Evolutionary conservation across 2,329 filamentous ascomycete species (phyloP).

Genomic region (Arthrobotrys entomopaga): DNA sequence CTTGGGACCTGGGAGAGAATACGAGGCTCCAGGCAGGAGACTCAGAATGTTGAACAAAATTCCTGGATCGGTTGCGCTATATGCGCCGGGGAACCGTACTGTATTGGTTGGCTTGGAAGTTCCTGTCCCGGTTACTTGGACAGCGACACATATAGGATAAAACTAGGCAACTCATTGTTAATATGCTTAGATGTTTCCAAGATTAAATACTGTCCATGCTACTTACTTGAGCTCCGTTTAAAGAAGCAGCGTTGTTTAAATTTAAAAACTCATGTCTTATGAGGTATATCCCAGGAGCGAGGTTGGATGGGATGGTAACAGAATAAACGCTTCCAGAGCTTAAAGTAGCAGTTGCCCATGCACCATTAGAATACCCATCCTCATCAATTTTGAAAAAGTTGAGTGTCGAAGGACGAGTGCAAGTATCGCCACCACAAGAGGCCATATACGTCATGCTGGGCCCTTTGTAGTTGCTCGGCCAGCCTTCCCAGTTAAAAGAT

Average conservation of each 20-base stretch:
- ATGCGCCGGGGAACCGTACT: conserved; percentile 38
- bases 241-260: conserved; percentile 3
- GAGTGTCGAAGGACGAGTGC: conserved; percentile 25
- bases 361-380: conserved; percentile 30
- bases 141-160: conserved; percentile 35
- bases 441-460: conserved; percentile 44
- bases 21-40: conserved; percentile 1
- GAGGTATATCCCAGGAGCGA: conserved; percentile 28
- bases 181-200: background rate
- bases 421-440: conserved; percentile 25
- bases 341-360: conserved; percentile 32
- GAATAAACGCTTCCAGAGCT: conserved; percentile 18
- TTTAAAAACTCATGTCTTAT: conserved; percentile 47
- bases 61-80: conserved; percentile 24
- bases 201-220: background rate
- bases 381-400: conserved; percentile 47
- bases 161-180: conserved; percentile 18
- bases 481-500: conserved; percentile 26
- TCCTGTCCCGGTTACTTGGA: conserved; percentile 18
- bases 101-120: conserved; percentile 14
- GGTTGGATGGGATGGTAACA: conserved; percentile 21
- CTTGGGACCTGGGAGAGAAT: conserved; percentile 28
- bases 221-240: conserved; percentile 31
- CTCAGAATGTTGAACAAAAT: conserved; percentile 25
- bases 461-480: conserved; percentile 31